Evolutionary conservation across 345 rosid species (phyloP), one percentile per base, ranked within the genome.

Genomic region (Brassica nigra): DNA sequence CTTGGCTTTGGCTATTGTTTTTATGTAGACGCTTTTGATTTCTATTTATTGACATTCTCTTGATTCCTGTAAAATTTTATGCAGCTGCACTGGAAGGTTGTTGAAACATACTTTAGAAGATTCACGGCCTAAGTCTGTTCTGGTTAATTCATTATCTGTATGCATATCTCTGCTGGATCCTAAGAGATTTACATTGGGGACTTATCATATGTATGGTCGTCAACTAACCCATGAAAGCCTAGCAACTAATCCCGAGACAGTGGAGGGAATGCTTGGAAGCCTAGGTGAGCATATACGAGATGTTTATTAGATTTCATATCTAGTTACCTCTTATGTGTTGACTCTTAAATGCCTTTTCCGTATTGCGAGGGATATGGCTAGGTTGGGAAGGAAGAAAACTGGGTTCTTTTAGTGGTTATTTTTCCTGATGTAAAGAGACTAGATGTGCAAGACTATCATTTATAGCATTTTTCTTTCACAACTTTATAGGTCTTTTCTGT

Each of bases 141-240:
- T 94, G 80, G 96, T 94, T 70, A 92, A 90, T 85, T 92, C 92
- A 16, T 82, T 94, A 81, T 89, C 96, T 71, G 86, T 94, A 80
- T 90, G 93, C 86, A 94, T 94, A 88, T 90, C 94, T 69, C 82
- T 94, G 83, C 85, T 94, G 86, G 98, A 94, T 82, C 96, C 97
- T 20, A 92, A 89, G 85, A 87, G 94, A 86, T 86, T 80, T 77
- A 85, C 88, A n/a, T 5, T 86, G 80, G 89, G 96, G 16, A 72
- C 86, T 6, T 92, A 88, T 83, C 90, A 89, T 75, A 68, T 83
- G 52, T 90, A 86, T 79, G 85, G 79, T 68, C 91, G 88, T 73
- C 98, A 92, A 77, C 62, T 87, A 62, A 71, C 86, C 68, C 96
- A 88, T 62, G 97, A 87, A 67, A 69, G 90, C 62, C 54, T 90